These are phyloP conservation scores for Vigna nakashimae DNA, from an alignment of 306 rosid species.

Conservation along the genomic window DNA sequence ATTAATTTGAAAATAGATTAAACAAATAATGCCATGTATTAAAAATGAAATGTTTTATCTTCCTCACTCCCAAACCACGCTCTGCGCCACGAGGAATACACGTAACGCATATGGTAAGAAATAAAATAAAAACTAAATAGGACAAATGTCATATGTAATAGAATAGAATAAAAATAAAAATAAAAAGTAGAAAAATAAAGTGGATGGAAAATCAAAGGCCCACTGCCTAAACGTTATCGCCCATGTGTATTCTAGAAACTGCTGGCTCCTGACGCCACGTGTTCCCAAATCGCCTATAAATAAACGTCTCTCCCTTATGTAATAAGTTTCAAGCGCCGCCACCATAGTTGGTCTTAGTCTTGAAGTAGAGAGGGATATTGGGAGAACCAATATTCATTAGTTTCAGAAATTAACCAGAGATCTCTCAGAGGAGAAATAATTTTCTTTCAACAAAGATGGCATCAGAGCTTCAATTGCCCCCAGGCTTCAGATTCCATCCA, in stretches of 20 bases:
- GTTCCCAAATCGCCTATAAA: conserved; percentile 55
- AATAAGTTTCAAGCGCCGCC: conserved; percentile 85
- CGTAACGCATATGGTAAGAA: background rate
- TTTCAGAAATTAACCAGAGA: background rate
- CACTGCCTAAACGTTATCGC: conserved; percentile 51
- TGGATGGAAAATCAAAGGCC: conserved; percentile 16
- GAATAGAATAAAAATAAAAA: background rate
- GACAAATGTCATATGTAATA: background rate
- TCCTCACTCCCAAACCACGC: background rate
- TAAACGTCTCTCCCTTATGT: conserved; percentile 53
- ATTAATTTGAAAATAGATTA: background rate
- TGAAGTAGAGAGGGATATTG: background rate
- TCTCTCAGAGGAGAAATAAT: background rate
- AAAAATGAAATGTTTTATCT: background rate
- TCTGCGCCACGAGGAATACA: background rate
- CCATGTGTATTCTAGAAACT: conserved; percentile 82
- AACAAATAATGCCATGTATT: background rate
- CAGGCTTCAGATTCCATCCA: conserved; percentile 95
- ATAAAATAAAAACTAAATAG: background rate
- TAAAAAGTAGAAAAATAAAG: background rate
- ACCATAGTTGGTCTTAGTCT: conserved; percentile 40
- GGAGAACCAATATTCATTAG: background rate
- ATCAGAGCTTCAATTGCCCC: conserved; percentile 78
- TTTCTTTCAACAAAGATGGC: conserved; percentile 41
- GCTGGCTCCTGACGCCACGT: conserved; percentile 52